Conservation (phyloP, 495 filamentous ascomycete genomes). For the Aspergillus wentii region DNA sequence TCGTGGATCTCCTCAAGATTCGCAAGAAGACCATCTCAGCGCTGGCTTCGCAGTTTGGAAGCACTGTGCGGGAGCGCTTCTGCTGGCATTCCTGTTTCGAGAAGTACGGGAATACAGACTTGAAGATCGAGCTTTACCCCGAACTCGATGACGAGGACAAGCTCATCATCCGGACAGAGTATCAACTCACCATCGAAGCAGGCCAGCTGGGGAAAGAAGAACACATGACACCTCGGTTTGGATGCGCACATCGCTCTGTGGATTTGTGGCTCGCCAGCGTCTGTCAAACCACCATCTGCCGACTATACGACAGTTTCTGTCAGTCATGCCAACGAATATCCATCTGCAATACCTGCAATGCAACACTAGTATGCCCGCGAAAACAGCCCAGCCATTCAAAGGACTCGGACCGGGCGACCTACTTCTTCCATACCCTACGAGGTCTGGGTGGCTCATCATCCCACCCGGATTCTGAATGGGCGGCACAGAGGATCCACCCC, state of each 20-base stretch:
- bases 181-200: slow-evolving; percentile 30
- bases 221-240: slow-evolving; percentile 40
- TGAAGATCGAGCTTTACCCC: slow-evolving; percentile 35
- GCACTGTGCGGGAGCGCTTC: slow-evolving; percentile 26
- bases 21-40: slow-evolving; percentile 24
- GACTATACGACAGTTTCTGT: slow-evolving; percentile 32
- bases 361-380: slow-evolving; percentile 32
- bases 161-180: slow-evolving; percentile 36
- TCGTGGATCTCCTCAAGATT: slow-evolving; percentile 29
- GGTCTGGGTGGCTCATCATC: slow-evolving; percentile 27
- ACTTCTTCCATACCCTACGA: slow-evolving; percentile 37
- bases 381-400: slow-evolving; percentile 28
- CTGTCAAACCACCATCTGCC: slow-evolving; percentile 38
- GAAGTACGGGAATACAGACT: slow-evolving; percentile 33
- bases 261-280: slow-evolving; percentile 43
- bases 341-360: slow-evolving; percentile 35
- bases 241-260: slow-evolving; percentile 42
- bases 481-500: slow-evolving; percentile 37
- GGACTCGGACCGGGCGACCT: slow-evolving; percentile 23
- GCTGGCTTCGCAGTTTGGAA: slow-evolving; percentile 27
- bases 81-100: slow-evolving; percentile 44
- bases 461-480: slow-evolving; percentile 30
- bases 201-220: slow-evolving; percentile 41
- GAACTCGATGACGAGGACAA: slow-evolving; percentile 30
- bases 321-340: slow-evolving; percentile 36